Evolutionary conservation across 495 filamentous ascomycete species (phyloP).

Genomic region (Hypoxylon rickii): DNA sequence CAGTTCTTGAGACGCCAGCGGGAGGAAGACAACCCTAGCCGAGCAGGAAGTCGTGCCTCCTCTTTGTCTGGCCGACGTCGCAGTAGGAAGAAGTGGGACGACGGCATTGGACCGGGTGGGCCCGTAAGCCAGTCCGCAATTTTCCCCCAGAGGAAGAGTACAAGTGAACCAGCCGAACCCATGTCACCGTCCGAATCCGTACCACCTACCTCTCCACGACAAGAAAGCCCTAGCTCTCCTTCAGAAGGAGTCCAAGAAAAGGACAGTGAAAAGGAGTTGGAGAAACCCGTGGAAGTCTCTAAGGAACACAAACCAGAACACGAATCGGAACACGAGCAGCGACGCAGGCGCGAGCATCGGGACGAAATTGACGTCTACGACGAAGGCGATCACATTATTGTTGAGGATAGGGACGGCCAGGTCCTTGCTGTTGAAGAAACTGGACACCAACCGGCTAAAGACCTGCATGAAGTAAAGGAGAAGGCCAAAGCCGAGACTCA

Average conservation of each 20-base stretch:
- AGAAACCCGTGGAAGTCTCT: conserved; percentile 22
- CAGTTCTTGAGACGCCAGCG: conserved; percentile 82
- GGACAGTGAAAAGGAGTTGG: conserved; percentile 21
- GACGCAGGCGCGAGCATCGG: conserved; percentile 34
- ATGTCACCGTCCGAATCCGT: conserved; percentile 32
- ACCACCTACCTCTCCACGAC: conserved; percentile 27
- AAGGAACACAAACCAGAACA: conserved; percentile 35
- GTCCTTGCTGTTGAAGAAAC: conserved; percentile 60
- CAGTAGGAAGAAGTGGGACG: conserved; percentile 70
- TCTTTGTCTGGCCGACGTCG: conserved; percentile 65
- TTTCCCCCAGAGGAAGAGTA: conserved; percentile 64
- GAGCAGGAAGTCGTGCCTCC: conserved; percentile 58
- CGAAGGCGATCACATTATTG: conserved; percentile 79
- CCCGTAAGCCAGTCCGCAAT: conserved; percentile 93
- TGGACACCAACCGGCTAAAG: conserved; percentile 25
- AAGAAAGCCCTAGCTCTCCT: conserved; percentile 32
- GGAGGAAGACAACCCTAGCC: conserved; percentile 69
- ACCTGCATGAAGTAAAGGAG: conserved; percentile 22
- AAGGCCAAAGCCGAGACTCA: conserved; percentile 36
- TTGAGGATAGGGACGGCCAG: conserved; percentile 89
- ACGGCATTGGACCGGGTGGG: conserved; percentile 78
- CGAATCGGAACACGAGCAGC: conserved; percentile 37
- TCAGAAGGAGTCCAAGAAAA: conserved; percentile 23
- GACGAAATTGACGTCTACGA: conserved; percentile 68
- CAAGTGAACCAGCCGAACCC: conserved; percentile 39